phyloP scores from a whole-genome alignment of 306 rosid genomes.

The Prunus mume region DNA sequence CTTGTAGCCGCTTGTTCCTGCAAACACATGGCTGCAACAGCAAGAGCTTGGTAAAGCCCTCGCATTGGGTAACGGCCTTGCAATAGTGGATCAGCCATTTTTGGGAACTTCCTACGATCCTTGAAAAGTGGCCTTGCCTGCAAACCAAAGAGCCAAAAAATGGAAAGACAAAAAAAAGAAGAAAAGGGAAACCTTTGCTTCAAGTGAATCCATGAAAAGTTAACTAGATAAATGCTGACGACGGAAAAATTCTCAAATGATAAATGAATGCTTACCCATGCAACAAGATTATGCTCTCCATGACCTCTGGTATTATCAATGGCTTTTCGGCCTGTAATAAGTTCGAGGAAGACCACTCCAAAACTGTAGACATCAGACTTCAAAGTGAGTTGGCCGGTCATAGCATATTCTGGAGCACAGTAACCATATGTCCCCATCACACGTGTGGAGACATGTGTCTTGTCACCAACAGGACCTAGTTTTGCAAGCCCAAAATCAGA shows the following conservation, averaged over 20 bases:
- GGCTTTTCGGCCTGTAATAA: constrained; percentile 81
- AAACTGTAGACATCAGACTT: constrained; percentile 80
- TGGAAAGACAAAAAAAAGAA: background rate
- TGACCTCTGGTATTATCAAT: constrained; percentile 55
- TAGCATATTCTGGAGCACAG: constrained; percentile 85
- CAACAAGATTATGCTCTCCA: constrained; percentile 69
- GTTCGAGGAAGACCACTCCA: constrained; percentile 81
- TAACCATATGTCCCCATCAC: constrained; percentile 86
- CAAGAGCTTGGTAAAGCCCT: constrained; percentile 77
- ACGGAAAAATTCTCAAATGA: constrained; percentile 3
- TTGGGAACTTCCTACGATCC: constrained; percentile 61
- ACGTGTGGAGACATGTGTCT: constrained; percentile 74
- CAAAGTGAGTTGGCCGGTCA: constrained; percentile 79
- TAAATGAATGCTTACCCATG: constrained; percentile 58
- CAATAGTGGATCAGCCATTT: constrained; percentile 78
- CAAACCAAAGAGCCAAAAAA: constrained; percentile 20
- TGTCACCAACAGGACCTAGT: constrained; percentile 74
- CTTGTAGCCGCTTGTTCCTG: constrained; percentile 69
- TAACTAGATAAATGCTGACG: background rate
- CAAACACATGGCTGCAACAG: constrained; percentile 89
- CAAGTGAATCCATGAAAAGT: constrained; percentile 12
- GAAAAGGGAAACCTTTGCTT: background rate
- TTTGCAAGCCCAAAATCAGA: constrained; percentile 89
- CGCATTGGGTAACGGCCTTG: constrained; percentile 64
- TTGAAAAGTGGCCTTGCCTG: constrained; percentile 72